phyloP scores from a whole-genome alignment of 495 filamentous ascomycete species.

The Penicillium alfredii region DNA sequence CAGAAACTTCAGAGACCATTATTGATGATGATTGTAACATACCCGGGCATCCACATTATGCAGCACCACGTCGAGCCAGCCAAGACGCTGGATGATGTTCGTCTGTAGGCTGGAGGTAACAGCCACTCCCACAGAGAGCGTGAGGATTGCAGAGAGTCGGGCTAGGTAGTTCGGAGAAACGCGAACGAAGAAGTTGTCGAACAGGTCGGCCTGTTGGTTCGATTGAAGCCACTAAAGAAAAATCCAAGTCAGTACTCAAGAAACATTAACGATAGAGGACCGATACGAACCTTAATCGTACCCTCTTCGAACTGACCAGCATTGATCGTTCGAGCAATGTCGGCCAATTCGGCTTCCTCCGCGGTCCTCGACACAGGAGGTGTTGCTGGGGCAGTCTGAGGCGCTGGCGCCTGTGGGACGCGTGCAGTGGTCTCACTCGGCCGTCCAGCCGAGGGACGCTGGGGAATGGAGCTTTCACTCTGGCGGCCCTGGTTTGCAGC shows the following conservation, averaged over 20 bases:
- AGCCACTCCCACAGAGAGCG: constrained; percentile 77
- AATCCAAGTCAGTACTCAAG: constrained; percentile 11
- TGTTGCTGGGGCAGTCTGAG: constrained; percentile 16
- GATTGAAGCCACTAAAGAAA: constrained; percentile 80
- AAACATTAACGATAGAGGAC: not conserved
- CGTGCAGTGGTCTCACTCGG: constrained; percentile 6
- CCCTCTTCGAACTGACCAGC: constrained; percentile 65
- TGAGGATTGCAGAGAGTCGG: constrained; percentile 63
- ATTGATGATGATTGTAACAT: constrained; percentile 12
- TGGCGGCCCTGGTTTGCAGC: constrained; percentile 55
- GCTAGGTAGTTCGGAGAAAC: constrained; percentile 66
- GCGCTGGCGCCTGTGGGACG: constrained; percentile 14
- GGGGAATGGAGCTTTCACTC: constrained; percentile 47
- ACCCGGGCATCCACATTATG: constrained; percentile 45
- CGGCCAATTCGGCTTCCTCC: constrained; percentile 59
- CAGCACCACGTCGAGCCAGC: constrained; percentile 73
- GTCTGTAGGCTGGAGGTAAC: constrained; percentile 65
- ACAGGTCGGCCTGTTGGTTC: constrained; percentile 64
- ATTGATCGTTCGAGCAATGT: constrained; percentile 59
- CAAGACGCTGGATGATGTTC: constrained; percentile 60
- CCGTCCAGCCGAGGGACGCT: constrained; percentile 10
- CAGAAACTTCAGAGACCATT: too few relatives aligned
- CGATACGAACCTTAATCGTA: constrained; percentile 50
- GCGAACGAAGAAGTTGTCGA: constrained; percentile 71
- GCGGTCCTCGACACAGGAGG: constrained; percentile 41